phyloP scores from a whole-genome alignment of 176 grass and related monocot species.

The Triticum monococcum region DNA sequence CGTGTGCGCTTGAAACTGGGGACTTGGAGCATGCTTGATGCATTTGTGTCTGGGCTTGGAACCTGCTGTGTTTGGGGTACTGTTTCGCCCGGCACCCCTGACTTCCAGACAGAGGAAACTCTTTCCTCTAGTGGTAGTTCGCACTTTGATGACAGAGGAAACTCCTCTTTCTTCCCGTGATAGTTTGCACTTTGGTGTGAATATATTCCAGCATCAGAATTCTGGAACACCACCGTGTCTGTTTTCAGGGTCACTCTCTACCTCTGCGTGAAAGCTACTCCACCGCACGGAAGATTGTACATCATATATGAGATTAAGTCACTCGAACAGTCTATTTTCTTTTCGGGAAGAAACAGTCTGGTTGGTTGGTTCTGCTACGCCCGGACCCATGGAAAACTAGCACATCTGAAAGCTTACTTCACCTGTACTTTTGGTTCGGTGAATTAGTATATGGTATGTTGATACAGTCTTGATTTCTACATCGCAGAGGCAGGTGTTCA shows the following conservation, averaged over 20 bases:
- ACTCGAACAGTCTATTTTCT: background rate
- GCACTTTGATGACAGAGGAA: too few relatives aligned
- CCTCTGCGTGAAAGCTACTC: background rate
- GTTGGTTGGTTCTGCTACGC: background rate
- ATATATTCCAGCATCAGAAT: background rate
- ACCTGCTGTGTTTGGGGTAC: background rate
- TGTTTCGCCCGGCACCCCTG: background rate
- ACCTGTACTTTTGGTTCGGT: background rate
- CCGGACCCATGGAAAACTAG: background rate
- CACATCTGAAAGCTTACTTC: background rate
- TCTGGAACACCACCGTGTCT: too few relatives aligned
- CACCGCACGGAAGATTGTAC: background rate
- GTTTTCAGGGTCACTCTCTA: background rate
- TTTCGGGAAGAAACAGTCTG: background rate
- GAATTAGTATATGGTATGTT: background rate
- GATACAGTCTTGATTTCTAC: slow-evolving; percentile 23
- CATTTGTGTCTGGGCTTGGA: background rate
- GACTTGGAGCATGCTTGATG: background rate
- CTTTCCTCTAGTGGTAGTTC: background rate
- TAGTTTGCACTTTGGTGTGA: background rate
- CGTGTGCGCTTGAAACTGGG: background rate
- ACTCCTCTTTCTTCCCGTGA: too few relatives aligned
- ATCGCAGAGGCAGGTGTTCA: background rate
- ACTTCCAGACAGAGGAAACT: background rate
- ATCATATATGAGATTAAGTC: background rate